phyloP scores from a whole-genome alignment of 306 rosid genomes.

The Datisca glomerata region DNA sequence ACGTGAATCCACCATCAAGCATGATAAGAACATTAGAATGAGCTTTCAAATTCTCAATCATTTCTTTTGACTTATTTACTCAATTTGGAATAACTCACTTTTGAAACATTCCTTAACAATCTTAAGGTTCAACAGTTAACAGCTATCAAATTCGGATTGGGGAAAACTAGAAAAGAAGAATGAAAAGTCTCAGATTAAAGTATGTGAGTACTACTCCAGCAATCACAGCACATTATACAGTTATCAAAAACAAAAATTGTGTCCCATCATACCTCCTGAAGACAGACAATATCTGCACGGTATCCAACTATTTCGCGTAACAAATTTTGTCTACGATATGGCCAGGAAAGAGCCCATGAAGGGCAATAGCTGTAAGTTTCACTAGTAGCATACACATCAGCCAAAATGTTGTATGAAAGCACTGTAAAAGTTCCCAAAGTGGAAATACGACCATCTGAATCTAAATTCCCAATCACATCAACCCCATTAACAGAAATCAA shows the following conservation, averaged over 20 bases:
- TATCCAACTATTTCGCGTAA: conserved; percentile 91
- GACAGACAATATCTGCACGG: conserved; percentile 91
- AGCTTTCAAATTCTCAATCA: too few species aligned
- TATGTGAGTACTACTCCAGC: background rate
- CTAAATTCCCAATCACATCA: conserved; percentile 65
- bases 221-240: background rate
- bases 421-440: conserved; percentile 77
- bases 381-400: conserved; percentile 70
- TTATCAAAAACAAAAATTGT: conserved; percentile 10
- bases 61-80: too few species aligned
- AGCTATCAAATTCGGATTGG: too few species aligned
- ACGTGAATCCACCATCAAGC: too few species aligned
- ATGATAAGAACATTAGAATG: too few species aligned
- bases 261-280: conserved; percentile 71
- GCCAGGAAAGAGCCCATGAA: conserved; percentile 99
- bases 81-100: too few species aligned
- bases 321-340: conserved; percentile 94
- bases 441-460: conserved; percentile 58
- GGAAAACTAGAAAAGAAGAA: too few species aligned
- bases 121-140: too few species aligned
- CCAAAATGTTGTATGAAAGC: conserved; percentile 89
- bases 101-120: too few species aligned
- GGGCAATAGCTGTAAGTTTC: conserved; percentile 83
- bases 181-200: background rate
- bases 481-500: conserved; percentile 46